phyloP scores from a whole-genome alignment of 768 basidiomycete species.

The Suillus subluteus region DNA sequence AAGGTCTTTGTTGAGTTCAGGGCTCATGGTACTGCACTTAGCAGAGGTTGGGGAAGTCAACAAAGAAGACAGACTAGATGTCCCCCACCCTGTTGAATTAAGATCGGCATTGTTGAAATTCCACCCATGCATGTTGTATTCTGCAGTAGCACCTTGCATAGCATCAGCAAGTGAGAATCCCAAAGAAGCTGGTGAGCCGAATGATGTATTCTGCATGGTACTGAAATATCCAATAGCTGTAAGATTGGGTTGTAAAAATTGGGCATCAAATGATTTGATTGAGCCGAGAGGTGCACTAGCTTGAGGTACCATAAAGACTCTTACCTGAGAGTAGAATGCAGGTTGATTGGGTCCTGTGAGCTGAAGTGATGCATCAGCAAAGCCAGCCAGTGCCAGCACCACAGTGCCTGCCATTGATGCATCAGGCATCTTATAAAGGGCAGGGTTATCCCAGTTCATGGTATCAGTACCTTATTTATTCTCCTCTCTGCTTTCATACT shows the following conservation, averaged over 20 bases:
- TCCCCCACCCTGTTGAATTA: background rate
- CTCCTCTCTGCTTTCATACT: background rate
- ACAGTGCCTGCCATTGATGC: background rate
- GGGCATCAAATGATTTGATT: background rate
- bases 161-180: background rate
- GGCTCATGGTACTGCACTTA: background rate
- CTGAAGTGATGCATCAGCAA: background rate
- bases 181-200: background rate
- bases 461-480: background rate
- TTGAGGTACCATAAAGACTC: background rate
- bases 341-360: background rate
- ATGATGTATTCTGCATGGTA: background rate
- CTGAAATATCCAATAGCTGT: background rate
- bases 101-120: background rate
- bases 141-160: no score
- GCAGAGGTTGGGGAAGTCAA: background rate
- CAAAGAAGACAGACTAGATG: background rate
- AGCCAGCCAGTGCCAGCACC: background rate
- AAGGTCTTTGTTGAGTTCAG: background rate
- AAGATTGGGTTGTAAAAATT: background rate
- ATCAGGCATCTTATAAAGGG: background rate
- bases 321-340: background rate
- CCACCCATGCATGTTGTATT: background rate
- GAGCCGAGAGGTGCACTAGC: background rate
- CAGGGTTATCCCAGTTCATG: background rate